A percentile compares a stretch with the other conserved stretches of the same genome.
These are phyloP conservation scores for Tylopilus sp. DNA, from an alignment of 768 basidiomycete species.

Conservation along the genomic window DNA sequence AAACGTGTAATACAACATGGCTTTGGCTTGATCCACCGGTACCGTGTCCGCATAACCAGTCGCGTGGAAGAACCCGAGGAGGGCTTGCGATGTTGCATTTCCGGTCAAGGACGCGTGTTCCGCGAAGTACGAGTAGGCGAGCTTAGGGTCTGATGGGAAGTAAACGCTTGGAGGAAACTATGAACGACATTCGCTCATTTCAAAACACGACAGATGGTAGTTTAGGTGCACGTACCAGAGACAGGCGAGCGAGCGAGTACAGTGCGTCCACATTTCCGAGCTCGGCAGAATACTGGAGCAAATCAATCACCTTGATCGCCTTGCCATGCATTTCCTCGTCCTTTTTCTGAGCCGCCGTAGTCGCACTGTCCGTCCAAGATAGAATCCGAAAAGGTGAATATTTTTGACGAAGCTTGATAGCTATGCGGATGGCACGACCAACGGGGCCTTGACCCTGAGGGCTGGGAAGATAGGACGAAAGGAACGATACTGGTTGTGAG, in stretches of 20 bases:
- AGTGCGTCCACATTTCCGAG: conserved; percentile 74
- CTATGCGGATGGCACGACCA: conserved; percentile 65
- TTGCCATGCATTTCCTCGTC: conserved; percentile 68
- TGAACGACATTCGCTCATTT: neutral
- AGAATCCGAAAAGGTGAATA: conserved; percentile 47
- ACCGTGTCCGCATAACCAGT: conserved; percentile 73
- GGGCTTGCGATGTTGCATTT: conserved; percentile 82
- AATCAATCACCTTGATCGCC: conserved; percentile 77
- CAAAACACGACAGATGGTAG: neutral
- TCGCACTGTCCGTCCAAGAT: conserved; percentile 40
- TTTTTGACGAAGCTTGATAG: conserved; percentile 61
- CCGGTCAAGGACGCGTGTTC: conserved; percentile 68
- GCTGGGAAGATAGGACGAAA: conserved; percentile 67
- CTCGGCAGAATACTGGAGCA: conserved; percentile 78
- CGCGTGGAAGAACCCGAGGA: conserved; percentile 84
- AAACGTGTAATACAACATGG: conserved; percentile 92
- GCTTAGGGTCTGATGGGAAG: conserved; percentile 56
- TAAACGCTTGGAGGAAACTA: conserved; percentile 75
- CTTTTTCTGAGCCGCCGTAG: conserved; percentile 44
- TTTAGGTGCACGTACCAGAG: conserved; percentile 49
- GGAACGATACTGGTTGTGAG: conserved; percentile 45
- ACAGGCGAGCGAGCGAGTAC: conserved; percentile 62
- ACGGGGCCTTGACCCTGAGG: conserved; percentile 76
- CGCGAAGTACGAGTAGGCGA: conserved; percentile 62
- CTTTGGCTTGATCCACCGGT: conserved; percentile 70